Evolutionary conservation across 2,329 filamentous ascomycete genomes (phyloP).

Genomic region (Monilinia polystroma): DNA sequence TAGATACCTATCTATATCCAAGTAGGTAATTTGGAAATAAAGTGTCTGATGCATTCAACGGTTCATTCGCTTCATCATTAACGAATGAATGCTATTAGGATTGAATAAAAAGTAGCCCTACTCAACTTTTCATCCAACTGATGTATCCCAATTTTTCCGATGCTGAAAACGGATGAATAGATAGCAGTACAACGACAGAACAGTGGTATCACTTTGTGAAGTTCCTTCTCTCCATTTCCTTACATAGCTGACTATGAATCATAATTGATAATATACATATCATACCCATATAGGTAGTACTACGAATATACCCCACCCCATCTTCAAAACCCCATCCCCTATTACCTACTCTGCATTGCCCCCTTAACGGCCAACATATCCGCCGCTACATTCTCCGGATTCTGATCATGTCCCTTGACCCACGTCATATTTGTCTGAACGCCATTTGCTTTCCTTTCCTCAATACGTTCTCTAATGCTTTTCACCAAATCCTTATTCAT

Average conservation of each 20-base stretch:
- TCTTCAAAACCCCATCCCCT: neutral
- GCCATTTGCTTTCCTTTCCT: constrained; percentile 61
- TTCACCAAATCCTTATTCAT: constrained; percentile 85
- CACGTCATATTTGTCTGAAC: constrained; percentile 72
- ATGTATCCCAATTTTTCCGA: neutral
- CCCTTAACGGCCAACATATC: constrained; percentile 74
- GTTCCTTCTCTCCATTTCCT: neutral
- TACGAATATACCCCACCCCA: neutral
- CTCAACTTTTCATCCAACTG: neutral
- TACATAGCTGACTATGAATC: neutral
- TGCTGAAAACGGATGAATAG: neutral
- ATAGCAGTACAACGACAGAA: constrained; percentile 1
- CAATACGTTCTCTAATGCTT: constrained; percentile 67
- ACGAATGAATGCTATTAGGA: neutral
- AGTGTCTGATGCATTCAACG: too few relatives aligned
- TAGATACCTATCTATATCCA: neutral
- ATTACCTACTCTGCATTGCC: constrained; percentile 42
- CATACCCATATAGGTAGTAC: neutral
- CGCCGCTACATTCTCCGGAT: constrained; percentile 75
- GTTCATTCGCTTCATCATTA: too few relatives aligned
- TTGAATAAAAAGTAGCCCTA: neutral
- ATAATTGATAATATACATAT: neutral
- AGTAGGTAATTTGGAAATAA: too few relatives aligned
- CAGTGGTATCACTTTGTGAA: neutral
- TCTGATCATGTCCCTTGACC: constrained; percentile 80